Conservation (phyloP, 768 basidiomycete genomes). For the Mycena olivaceomarginata region DNA sequence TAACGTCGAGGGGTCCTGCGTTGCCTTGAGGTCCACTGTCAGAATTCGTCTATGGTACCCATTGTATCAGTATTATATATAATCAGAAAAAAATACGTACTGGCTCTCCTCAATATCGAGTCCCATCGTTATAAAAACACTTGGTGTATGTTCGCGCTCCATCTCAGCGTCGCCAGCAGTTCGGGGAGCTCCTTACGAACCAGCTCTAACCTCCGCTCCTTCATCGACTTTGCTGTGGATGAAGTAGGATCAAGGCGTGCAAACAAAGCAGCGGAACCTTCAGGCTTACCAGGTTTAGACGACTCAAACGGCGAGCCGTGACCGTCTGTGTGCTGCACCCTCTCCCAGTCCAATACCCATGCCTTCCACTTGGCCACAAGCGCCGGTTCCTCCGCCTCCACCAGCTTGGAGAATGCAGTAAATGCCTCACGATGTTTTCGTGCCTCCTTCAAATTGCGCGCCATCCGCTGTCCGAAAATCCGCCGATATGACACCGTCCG, state of each 20-base stretch:
- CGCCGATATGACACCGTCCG: background rate
- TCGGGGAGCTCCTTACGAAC: too few species aligned
- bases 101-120: too few species aligned
- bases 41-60: background rate
- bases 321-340: conserved; percentile 8
- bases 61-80: too few species aligned
- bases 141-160: too few species aligned
- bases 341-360: conserved; percentile 17
- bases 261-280: too few species aligned
- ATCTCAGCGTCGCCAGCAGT: too few species aligned
- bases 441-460: background rate
- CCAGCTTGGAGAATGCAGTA: background rate
- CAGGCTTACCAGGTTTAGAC: too few species aligned
- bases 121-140: too few species aligned
- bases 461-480: background rate
- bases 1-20: background rate
- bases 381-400: background rate
- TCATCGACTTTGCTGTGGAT: too few species aligned
- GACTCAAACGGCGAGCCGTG: background rate
- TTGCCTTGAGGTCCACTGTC: background rate
- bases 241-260: too few species aligned
- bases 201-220: too few species aligned
- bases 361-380: conserved; percentile 8
- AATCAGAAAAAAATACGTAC: too few species aligned
- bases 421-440: background rate